Percentiles rank a stretch among this genome's conserved stretches.
These are phyloP conservation scores for Niebla homalea DNA, from an alignment of 495 filamentous ascomycete genomes.

Conservation along the genomic window DNA sequence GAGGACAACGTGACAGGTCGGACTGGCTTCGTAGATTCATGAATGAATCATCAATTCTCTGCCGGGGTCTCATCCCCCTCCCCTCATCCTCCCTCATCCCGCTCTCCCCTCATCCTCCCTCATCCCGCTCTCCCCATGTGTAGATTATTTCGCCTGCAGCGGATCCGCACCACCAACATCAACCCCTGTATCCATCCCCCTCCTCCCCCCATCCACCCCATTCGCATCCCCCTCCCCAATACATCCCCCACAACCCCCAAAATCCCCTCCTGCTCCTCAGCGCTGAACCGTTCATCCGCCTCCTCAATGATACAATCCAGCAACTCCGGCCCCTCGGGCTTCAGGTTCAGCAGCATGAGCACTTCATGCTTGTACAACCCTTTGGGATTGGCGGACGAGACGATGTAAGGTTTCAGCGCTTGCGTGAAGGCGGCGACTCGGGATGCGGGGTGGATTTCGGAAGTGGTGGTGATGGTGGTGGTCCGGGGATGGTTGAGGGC, in stretches of 20 bases:
- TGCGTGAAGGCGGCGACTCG: constrained; percentile 17
- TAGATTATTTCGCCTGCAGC: too few species aligned
- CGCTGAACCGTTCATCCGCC: constrained; percentile 30
- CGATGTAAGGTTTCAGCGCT: constrained; percentile 18
- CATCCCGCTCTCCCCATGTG: constrained; percentile 18
- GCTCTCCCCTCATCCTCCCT: background rate
- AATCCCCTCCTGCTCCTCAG: constrained; percentile 26
- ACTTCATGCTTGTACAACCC: constrained; percentile 49
- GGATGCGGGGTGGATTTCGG: constrained; percentile 1
- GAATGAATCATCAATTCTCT: too few species aligned
- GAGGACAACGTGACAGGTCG: too few species aligned
- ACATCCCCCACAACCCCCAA: constrained; percentile 25
- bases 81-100: too few species aligned
- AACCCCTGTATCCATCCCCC: background rate
- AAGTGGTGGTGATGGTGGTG: constrained; percentile 8
- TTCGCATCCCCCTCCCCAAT: constrained; percentile 20
- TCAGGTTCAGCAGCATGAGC: constrained; percentile 49
- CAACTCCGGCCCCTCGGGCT: constrained; percentile 27
- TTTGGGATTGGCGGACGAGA: constrained; percentile 31
- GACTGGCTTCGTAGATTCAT: too few species aligned
- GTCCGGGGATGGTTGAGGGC: constrained; percentile 12
- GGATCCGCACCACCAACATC: too few species aligned
- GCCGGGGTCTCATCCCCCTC: too few species aligned
- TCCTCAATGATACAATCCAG: constrained; percentile 37
- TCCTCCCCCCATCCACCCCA: constrained; percentile 12